Conservation (phyloP, 2,329 filamentous ascomycete genomes). For the Cladosporium sp. region DNA sequence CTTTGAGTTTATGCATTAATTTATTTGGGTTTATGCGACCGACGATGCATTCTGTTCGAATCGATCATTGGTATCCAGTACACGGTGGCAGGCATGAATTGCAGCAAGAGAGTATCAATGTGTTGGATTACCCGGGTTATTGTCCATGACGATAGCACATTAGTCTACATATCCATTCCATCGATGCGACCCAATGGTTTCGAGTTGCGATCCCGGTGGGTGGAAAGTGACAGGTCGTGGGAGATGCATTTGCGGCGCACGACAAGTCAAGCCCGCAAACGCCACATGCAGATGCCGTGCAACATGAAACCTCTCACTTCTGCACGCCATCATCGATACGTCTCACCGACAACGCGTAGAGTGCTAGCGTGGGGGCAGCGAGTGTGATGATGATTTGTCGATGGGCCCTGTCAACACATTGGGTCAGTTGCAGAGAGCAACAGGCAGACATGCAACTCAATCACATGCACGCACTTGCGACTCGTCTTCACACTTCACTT, state of each 20-base stretch:
- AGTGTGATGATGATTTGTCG: not conserved
- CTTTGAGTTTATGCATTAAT: not conserved
- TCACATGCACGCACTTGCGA: not conserved
- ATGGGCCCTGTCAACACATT: not conserved
- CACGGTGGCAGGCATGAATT: no score
- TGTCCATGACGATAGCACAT: no score
- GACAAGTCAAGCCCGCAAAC: not conserved
- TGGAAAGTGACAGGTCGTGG: slow-evolving; percentile 10
- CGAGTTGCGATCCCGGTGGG: not conserved
- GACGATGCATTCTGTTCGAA: no score
- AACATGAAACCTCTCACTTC: not conserved
- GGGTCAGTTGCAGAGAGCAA: slow-evolving; percentile 13
- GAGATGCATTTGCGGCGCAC: slow-evolving; percentile 6
- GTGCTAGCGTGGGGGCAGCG: not conserved
- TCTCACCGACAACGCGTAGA: not conserved
- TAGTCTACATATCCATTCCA: not conserved
- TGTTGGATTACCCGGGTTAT: no score
- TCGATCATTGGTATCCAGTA: no score
- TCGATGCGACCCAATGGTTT: not conserved
- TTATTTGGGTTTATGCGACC: not conserved
- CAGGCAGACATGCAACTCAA: slow-evolving; percentile 12
- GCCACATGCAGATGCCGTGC: not conserved
- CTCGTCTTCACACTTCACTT: slow-evolving; percentile 8
- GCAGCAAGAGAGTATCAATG: no score
- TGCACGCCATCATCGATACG: not conserved